Conservation (phyloP, 495 filamentous ascomycete genomes). For the Podospora pseudoanserina region DNA sequence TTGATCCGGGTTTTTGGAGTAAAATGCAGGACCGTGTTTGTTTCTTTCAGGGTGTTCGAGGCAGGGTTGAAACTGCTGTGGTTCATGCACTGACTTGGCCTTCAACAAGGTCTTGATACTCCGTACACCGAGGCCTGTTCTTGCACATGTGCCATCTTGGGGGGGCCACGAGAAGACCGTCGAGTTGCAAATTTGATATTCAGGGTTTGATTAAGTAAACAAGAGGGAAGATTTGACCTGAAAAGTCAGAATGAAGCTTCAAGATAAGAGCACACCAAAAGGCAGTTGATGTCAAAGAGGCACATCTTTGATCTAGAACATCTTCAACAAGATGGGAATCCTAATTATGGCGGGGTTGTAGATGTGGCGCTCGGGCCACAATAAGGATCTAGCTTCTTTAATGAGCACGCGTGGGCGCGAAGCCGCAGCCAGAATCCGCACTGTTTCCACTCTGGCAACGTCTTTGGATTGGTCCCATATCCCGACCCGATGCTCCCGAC, state of each 20-base stretch:
- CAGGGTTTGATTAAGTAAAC: too few relatives aligned
- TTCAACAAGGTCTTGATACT: not conserved
- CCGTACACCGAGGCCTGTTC: not conserved
- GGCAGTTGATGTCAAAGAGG: not conserved
- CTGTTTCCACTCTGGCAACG: constrained; percentile 8
- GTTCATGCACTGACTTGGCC: constrained; percentile 24
- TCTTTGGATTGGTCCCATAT: constrained; percentile 12
- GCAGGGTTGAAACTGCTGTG: constrained; percentile 30
- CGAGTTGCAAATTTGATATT: not conserved
- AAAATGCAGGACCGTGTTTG: not conserved
- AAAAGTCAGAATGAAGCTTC: too few relatives aligned
- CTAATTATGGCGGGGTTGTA: not conserved
- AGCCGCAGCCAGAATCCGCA: not conserved
- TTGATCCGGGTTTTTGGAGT: not conserved
- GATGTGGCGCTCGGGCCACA: constrained; percentile 3
- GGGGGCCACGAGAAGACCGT: not conserved
- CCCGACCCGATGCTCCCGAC: not conserved
- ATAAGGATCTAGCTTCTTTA: constrained; percentile 6
- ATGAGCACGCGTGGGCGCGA: constrained; percentile 1
- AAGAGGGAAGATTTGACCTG: too few relatives aligned
- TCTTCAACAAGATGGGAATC: too few relatives aligned
- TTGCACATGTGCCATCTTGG: not conserved
- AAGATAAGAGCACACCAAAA: too few relatives aligned
- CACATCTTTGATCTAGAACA: not conserved
- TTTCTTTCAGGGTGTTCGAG: not conserved